Conservation (phyloP, 306 rosid genomes). For the Morella rubra region DNA sequence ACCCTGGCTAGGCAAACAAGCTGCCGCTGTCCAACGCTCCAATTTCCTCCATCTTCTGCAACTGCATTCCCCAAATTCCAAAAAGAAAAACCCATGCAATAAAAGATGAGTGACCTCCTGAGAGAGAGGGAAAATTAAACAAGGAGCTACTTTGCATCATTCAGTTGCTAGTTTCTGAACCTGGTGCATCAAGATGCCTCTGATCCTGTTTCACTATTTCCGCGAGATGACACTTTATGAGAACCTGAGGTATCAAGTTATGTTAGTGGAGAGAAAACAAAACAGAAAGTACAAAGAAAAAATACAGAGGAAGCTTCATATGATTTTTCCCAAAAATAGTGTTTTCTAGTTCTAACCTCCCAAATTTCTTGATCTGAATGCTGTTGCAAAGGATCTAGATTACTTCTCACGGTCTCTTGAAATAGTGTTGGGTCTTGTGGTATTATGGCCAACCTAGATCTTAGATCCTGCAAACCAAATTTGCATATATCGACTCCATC, state of each 20-base stretch:
- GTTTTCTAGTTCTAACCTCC: constrained; percentile 52
- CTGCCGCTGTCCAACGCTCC: constrained; percentile 98
- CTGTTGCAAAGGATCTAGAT: constrained; percentile 66
- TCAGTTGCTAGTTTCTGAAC: constrained; percentile 32
- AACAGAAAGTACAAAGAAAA: neutral
- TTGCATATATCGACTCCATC: constrained; percentile 61
- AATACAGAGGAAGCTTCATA: neutral
- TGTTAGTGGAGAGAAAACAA: neutral
- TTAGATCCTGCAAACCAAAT: constrained; percentile 71
- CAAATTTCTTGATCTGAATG: constrained; percentile 63
- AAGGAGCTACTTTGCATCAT: constrained; percentile 7
- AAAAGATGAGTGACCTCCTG: neutral
- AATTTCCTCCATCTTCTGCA: constrained; percentile 89
- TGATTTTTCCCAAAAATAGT: neutral
- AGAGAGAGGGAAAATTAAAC: neutral
- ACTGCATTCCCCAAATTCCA: constrained; percentile 44
- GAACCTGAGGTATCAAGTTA: constrained; percentile 52
- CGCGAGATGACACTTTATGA: constrained; percentile 64
- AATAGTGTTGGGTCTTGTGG: constrained; percentile 81
- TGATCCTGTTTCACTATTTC: constrained; percentile 62
- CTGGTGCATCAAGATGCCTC: constrained; percentile 84
- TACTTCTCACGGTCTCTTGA: constrained; percentile 68
- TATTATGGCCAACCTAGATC: constrained; percentile 71
- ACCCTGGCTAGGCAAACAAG: constrained; percentile 89
- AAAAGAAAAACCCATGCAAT: neutral